Conservation (phyloP, 352 stramenopile genomes). For the Hyaloperonospora brassicae region DNA sequence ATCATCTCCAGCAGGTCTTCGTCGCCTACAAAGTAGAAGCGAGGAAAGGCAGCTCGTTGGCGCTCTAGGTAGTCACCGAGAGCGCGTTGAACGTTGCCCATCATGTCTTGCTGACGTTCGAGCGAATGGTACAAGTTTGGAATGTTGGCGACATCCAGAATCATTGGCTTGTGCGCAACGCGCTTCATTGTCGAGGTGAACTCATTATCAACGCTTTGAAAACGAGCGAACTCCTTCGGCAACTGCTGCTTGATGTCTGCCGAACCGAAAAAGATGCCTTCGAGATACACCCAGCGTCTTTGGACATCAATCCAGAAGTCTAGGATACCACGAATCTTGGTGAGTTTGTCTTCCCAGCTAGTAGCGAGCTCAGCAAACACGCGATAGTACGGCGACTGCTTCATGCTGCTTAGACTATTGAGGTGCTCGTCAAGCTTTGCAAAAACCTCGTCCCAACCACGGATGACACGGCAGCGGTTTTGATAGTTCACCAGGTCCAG, state of each 20-base stretch:
- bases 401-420: slow-evolving; percentile 97
- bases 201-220: slow-evolving; percentile 98
- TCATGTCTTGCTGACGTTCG: slow-evolving; percentile 93
- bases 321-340: slow-evolving; percentile 92
- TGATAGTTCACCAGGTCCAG: slow-evolving; percentile 90
- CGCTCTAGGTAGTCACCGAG: slow-evolving; percentile 99
- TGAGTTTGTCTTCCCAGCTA: slow-evolving; percentile 97
- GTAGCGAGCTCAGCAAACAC: slow-evolving; percentile 97
- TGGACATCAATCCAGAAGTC: slow-evolving; percentile 99
- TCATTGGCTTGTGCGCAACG: slow-evolving; percentile 93
- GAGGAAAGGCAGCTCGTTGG: slow-evolving; percentile 91
- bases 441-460: slow-evolving; percentile 99
- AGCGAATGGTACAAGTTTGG: slow-evolving; percentile 89
- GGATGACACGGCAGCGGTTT: slow-evolving; percentile 95
- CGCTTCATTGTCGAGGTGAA: slow-evolving; percentile 98
- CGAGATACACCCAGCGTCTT: slow-evolving; percentile 98
- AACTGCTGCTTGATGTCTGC: slow-evolving; percentile 99
- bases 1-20: slow-evolving; percentile 99
- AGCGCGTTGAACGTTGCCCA: slow-evolving; percentile 99
- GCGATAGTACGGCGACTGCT: slow-evolving; percentile 97
- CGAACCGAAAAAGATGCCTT: slow-evolving; percentile 98
- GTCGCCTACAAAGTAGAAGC: slow-evolving; percentile 99
- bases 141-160: slow-evolving; percentile 91
- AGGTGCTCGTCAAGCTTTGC: slow-evolving; percentile 99
- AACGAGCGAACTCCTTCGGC: slow-evolving; percentile 95